phyloP scores from a whole-genome alignment of 306 rosid species.

The Dryas octopetala region DNA sequence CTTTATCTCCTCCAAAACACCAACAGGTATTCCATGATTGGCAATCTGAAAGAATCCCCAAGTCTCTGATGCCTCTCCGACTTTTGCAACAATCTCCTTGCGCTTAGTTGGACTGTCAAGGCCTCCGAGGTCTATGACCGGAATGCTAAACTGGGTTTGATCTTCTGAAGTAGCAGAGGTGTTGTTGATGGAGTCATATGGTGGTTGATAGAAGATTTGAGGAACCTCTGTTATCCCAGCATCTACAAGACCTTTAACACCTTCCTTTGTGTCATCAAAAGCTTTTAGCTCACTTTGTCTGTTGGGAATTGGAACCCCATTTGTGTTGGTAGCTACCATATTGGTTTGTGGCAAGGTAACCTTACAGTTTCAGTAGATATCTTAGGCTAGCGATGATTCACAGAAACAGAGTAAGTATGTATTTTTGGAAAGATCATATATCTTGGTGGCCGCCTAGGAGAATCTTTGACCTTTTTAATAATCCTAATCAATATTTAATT shows the following conservation, averaged over 20 bases:
- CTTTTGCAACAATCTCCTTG: conserved; percentile 17
- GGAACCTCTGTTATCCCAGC: conserved; percentile 53
- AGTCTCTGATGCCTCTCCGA: conserved; percentile 36
- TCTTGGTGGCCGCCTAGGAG: too few relatives aligned
- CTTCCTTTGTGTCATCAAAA: conserved; percentile 27
- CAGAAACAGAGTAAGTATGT: too few relatives aligned
- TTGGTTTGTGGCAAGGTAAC: neutral
- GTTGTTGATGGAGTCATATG: neutral
- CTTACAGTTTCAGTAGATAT: neutral
- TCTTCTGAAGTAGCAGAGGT: neutral
- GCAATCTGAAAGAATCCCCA: conserved; percentile 48
- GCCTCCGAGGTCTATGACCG: conserved; percentile 41
- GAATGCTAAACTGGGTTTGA: conserved; percentile 14
- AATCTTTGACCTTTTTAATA: too few relatives aligned
- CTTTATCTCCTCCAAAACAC: conserved; percentile 38
- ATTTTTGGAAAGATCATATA: neutral
- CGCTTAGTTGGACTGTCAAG: conserved; percentile 15
- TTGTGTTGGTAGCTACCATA: neutral
- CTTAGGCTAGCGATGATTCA: too few relatives aligned
- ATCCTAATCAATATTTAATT: too few relatives aligned
- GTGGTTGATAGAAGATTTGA: conserved; percentile 33
- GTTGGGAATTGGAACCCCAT: conserved; percentile 15
- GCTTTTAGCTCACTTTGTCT: conserved; percentile 35
- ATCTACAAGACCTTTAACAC: conserved; percentile 71
- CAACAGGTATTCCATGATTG: conserved; percentile 40